Percentiles rank a stretch among this genome's conserved stretches.
Conservation (phyloP, 2,329 filamentous ascomycete genomes). For the Sporothrix brasiliensis region DNA sequence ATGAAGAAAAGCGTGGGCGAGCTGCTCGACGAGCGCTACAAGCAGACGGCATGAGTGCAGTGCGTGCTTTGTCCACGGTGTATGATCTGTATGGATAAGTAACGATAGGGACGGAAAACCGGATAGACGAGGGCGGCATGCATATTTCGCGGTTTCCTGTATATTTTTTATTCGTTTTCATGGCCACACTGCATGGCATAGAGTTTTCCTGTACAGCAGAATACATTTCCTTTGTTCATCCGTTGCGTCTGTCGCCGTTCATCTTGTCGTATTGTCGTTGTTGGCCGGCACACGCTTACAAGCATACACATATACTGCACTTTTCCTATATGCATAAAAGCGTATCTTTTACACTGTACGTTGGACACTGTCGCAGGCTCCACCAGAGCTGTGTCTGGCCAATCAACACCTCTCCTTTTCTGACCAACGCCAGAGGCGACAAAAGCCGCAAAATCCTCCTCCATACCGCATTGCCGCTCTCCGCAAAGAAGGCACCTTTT, state of each 20-base stretch:
- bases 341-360: neutral
- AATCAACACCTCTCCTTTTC: slow-evolving; percentile 35
- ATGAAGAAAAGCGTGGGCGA: slow-evolving; percentile 57
- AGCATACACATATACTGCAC: neutral
- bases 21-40: slow-evolving; percentile 59
- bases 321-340: slow-evolving; percentile 40
- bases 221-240: slow-evolving; percentile 18
- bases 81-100: slow-evolving; percentile 26
- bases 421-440: slow-evolving; percentile 35
- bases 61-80: neutral
- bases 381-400: slow-evolving; percentile 27
- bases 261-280: neutral
- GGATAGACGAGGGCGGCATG: slow-evolving; percentile 20
- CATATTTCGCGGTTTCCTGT: slow-evolving; percentile 21
- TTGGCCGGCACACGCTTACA: neutral
- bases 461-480: slow-evolving; percentile 18
- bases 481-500: slow-evolving; percentile 27
- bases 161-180: slow-evolving; percentile 1
- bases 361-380: slow-evolving; percentile 11
- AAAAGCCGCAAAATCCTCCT: slow-evolving; percentile 36
- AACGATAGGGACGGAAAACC: neutral
- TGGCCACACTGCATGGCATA: slow-evolving; percentile 23
- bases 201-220: slow-evolving; percentile 24
- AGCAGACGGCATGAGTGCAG: slow-evolving; percentile 37
- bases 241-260: neutral